A percentile compares a stretch with the other conserved stretches of the same genome.
phyloP scores from a whole-genome alignment of 2,329 filamentous ascomycete species.

The Monilinia vaccinii-corymbosi region DNA sequence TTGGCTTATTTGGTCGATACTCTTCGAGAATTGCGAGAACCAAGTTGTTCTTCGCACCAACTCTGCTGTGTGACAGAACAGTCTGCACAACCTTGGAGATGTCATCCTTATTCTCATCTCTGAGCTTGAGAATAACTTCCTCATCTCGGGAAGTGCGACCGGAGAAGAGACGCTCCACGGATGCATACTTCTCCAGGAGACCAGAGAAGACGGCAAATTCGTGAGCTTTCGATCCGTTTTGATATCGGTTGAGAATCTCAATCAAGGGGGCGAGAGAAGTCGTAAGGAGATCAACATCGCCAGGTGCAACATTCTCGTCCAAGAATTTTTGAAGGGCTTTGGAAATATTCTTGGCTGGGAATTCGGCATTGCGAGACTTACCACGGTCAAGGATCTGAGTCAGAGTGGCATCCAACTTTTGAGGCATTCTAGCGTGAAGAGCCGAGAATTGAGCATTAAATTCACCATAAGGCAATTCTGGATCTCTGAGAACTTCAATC shows the following conservation, averaged over 20 bases:
- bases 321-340: slow-evolving; percentile 84
- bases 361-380: slow-evolving; percentile 69
- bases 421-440: slow-evolving; percentile 93
- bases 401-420: slow-evolving; percentile 78
- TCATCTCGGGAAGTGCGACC: slow-evolving; percentile 80
- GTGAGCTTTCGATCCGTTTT: slow-evolving; percentile 81
- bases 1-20: slow-evolving; percentile 90
- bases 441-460: slow-evolving; percentile 95
- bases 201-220: slow-evolving; percentile 75
- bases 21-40: slow-evolving; percentile 85
- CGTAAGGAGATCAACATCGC: slow-evolving; percentile 66
- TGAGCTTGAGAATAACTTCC: slow-evolving; percentile 83
- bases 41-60: slow-evolving; percentile 89
- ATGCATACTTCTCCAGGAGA: slow-evolving; percentile 73
- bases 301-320: slow-evolving; percentile 69
- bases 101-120: slow-evolving; percentile 95
- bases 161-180: slow-evolving; percentile 81
- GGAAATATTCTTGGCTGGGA: slow-evolving; percentile 78
- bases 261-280: slow-evolving; percentile 65
- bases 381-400: slow-evolving; percentile 80
- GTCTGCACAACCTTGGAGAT: slow-evolving; percentile 75
- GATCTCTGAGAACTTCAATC: slow-evolving; percentile 80
- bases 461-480: slow-evolving; percentile 89
- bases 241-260: slow-evolving; percentile 69
- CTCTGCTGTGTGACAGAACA: slow-evolving; percentile 87